These are phyloP conservation scores for Pyrenophora graminea DNA, from an alignment of 2,329 filamentous ascomycete genomes.

Conservation along the genomic window DNA sequence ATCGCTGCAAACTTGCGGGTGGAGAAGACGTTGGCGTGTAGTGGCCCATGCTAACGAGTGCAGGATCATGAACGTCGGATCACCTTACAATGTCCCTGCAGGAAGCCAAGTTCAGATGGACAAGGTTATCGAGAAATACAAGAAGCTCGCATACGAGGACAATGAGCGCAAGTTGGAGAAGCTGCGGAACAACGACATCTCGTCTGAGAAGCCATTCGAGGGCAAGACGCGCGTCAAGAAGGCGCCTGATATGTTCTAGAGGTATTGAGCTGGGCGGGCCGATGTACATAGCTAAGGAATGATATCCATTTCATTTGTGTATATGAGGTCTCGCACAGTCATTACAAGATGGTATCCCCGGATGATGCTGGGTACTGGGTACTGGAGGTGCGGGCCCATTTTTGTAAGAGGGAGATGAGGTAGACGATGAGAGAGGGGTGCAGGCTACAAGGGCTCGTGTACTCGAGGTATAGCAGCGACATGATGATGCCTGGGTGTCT, in stretches of 20 bases:
- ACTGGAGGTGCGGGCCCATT: background rate
- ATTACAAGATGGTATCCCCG: background rate
- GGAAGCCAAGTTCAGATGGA: constrained; percentile 64
- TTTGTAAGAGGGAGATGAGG: too few relatives aligned
- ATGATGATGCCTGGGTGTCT: background rate
- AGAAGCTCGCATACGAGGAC: constrained; percentile 60
- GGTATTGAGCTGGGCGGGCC: background rate
- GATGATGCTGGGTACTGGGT: background rate
- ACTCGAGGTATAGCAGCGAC: background rate
- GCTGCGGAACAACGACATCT: constrained; percentile 37
- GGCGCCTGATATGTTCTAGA: constrained; percentile 23
- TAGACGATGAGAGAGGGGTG: too few relatives aligned
- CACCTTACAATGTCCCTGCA: constrained; percentile 67
- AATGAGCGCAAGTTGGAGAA: constrained; percentile 60
- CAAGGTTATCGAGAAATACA: constrained; percentile 65
- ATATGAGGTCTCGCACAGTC: too few relatives aligned
- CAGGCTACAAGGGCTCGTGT: too few relatives aligned
- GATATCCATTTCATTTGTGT: constrained; percentile 18
- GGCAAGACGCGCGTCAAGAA: constrained; percentile 28
- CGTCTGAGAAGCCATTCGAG: constrained; percentile 39
- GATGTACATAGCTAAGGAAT: constrained; percentile 30
- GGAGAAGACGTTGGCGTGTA: too few relatives aligned
- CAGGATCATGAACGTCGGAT: constrained; percentile 66
- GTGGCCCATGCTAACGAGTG: constrained; percentile 17
- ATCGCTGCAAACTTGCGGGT: background rate